Base-by-base conservation (phyloP, 306 rosid species). In the Macrotyloma uniflorum region DNA sequence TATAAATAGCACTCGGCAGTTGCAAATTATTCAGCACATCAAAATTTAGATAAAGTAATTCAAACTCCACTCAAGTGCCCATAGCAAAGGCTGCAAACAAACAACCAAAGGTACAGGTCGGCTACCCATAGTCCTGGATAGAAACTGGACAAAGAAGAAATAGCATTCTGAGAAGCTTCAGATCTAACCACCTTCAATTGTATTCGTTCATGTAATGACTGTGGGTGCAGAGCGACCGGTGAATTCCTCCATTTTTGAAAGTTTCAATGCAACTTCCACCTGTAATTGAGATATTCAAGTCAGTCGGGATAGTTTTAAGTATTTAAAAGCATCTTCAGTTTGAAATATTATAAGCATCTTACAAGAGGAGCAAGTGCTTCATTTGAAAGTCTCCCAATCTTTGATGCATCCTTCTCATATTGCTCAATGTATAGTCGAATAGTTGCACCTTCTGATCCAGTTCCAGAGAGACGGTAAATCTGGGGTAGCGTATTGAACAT, bases 401-500 rank as follows among this genome's bases (percentile, higher is more conserved):
- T 93, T 54, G 97, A 93, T 49, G 97, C 81, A 86, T 95, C 96
- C 77, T 95, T 95, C 86, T 93, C 99, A 43, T 95, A 93, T 84
- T 95, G 99, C 88, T 95, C 98, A 70, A 95, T 93, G 87, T 95
- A 95, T 70, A 95, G 93, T 51, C 98, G 90, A 79, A 95, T 95
- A 58, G 98, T 95, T 36, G 99, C 99, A 8, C 99, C 99, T 75
- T 88, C 98, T 15, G 98, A 95, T 72, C 99, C 99, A 74, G 99
- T 95, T 84, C 99, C 99, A 9, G 99, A 95, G 74, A 93, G 96
- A 33, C 99, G 97, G 94, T 93, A 95, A 70, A 95, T 88, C 99
- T 95, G 81, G 67, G 75, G 57, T 30, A 53, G 59, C 38, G 79
- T 66, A 51, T 63, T 54, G 66, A 50, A 69, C 24, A 43, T 19